A percentile compares a stretch with the other conserved stretches of the same genome.
phyloP scores from a whole-genome alignment of 495 filamentous ascomycete species.

The Usnea hakonensis region DNA sequence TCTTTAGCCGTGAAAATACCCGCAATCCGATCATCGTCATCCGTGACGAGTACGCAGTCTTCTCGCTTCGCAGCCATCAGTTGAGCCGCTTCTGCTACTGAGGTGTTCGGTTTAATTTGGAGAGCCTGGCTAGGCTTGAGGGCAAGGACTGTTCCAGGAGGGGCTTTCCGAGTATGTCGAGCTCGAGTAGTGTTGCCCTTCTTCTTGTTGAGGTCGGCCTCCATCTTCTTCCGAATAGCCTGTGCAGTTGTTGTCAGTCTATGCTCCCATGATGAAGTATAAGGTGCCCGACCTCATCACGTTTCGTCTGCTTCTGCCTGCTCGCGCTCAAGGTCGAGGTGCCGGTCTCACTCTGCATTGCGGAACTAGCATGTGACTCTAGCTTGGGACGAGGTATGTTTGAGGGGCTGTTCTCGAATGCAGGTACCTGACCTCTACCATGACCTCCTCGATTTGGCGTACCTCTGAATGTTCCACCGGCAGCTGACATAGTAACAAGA shows the following conservation, averaged over 20 bases:
- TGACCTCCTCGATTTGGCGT: conserved; percentile 51
- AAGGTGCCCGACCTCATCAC: conserved; percentile 77
- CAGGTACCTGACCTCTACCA: conserved; percentile 57
- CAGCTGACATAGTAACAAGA: conserved; percentile 47
- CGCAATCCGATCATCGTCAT: conserved; percentile 94
- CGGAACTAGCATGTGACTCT: conserved; percentile 48
- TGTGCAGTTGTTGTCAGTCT: conserved; percentile 37
- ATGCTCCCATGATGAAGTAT: background rate
- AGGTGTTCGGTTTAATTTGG: conserved; percentile 93
- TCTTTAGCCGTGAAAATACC: conserved; percentile 99
- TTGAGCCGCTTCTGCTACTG: conserved; percentile 93
- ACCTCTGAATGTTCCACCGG: conserved; percentile 49
- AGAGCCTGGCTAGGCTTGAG: conserved; percentile 91
- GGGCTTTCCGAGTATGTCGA: conserved; percentile 81
- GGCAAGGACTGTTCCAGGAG: conserved; percentile 90
- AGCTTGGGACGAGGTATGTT: conserved; percentile 78
- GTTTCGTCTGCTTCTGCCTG: conserved; percentile 88
- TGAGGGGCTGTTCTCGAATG: conserved; percentile 58
- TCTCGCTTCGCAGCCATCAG: conserved; percentile 98
- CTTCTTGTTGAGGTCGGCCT: conserved; percentile 97
- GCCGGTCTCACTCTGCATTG: conserved; percentile 56
- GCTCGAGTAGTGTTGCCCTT: conserved; percentile 69
- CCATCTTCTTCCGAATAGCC: conserved; percentile 95
- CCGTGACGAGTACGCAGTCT: conserved; percentile 97
- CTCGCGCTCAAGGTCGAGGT: conserved; percentile 76